Evolutionary conservation across 345 rosid species (phyloP), one percentile per base, ranked within the genome.

Genomic region (Capsella bursapastoris): DNA sequence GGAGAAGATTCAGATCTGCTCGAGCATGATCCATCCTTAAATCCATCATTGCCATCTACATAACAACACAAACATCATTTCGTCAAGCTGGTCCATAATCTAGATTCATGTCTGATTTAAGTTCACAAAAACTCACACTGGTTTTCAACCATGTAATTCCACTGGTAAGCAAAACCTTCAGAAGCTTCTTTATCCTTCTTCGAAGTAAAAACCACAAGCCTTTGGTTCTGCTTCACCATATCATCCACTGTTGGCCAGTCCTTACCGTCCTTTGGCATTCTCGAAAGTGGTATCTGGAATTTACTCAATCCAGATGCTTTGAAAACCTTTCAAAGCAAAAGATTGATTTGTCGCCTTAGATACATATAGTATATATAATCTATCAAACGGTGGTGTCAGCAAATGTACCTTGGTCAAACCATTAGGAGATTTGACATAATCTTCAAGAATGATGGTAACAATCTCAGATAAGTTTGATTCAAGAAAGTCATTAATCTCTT

Each of bases 181-280:
- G 96, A 82, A 48, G 97, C 90, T 82, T 92, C 97, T 72, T 95
- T 95, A 16, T 51, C 67, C 4, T 83, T 77, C 63, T 84, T 86
- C 12, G 98, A 95, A 47, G 98, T 92, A 79, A 92, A 95, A 6
- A 92, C 97, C 45, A 95, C 87, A 47, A 92, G 82, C 7, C 97
- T 86, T 78, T 92, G 88, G 70, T 90, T 95, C 69, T 89, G 77
- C 81, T 86, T 63, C 47, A 81, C 97, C 99, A 95, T 95, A 51
- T 89, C 90, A 79, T 90, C 93, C 8, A 95, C 91, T 0, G 81
- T 87, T 18, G 99, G 99, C 99, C 99, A 95, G 68, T 92, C 97
- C 37, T 47, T 82, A 22, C 99, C 99, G 51, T 64, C 81, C 62
- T 84, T 89, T 0, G 99, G 99, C 94, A 95, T 95, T 57, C 79